Conservation (phyloP, 2,329 filamentous ascomycete genomes). For the Ophiostoma pallidulum region DNA sequence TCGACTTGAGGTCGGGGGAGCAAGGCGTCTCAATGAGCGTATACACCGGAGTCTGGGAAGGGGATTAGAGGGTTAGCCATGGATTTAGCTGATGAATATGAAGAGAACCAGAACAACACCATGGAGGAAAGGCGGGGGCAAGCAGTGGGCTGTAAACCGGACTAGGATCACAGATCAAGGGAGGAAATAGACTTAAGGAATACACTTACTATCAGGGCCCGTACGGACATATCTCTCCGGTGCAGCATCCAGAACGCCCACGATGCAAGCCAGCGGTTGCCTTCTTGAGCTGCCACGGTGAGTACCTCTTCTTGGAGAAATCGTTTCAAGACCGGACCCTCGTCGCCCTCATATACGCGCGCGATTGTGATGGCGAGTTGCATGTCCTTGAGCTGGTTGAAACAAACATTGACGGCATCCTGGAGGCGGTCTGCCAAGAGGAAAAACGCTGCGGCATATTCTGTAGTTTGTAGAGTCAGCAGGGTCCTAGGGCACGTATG, state of each 20-base stretch:
- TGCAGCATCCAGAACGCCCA: slow-evolving; percentile 94
- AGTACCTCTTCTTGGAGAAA: slow-evolving; percentile 75
- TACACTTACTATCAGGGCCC: slow-evolving; percentile 62
- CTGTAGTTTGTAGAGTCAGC: slow-evolving; percentile 30
- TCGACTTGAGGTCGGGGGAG: slow-evolving; percentile 61
- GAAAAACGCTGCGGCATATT: slow-evolving; percentile 95
- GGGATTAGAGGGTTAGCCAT: background rate
- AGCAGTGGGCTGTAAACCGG: too few relatives aligned
- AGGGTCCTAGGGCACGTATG: background rate
- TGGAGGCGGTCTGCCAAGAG: slow-evolving; percentile 75
- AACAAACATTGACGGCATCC: slow-evolving; percentile 77
- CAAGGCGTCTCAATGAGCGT: slow-evolving; percentile 60
- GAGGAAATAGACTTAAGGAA: too few relatives aligned
- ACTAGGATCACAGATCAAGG: background rate
- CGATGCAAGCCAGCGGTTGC: slow-evolving; percentile 86
- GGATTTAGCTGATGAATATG: background rate
- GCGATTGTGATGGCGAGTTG: slow-evolving; percentile 84
- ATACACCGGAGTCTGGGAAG: slow-evolving; percentile 62
- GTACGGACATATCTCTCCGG: slow-evolving; percentile 72
- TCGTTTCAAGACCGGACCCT: slow-evolving; percentile 60
- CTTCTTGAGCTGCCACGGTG: slow-evolving; percentile 64
- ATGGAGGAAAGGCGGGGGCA: background rate
- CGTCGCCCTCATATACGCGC: slow-evolving; percentile 80
- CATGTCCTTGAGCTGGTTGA: slow-evolving; percentile 78
- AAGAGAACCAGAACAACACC: background rate